Base-by-base conservation (phyloP, 1,284 basidiomycete genomes). In the Trichosporon ovoides region DNA sequence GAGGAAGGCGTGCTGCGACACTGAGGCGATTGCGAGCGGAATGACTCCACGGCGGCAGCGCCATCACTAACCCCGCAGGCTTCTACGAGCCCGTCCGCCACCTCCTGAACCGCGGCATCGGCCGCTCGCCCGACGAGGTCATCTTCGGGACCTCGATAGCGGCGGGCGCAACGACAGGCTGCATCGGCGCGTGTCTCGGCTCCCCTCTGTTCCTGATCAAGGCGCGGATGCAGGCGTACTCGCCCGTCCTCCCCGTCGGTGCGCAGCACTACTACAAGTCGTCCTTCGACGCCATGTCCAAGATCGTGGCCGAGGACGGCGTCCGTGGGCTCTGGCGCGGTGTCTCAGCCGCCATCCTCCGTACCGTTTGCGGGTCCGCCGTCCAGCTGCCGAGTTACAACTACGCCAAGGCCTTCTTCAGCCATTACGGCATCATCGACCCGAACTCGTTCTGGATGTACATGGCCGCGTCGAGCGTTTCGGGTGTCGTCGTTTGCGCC, bases 221-320 rank as follows among this genome's bases (percentile, higher is more conserved):
- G 80, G 95, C 95, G 7, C 85, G 95, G 49, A 95, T 98, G 86
- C 95, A 98, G 85, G 93, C 92, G 33, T 96, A 91, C 78, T 94
- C 92, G 1, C 91, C 93, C 18, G 84, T 86, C 34, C 81, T 96
- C n/a, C 94, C 95, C 14, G 91, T 97, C 59, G 94, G 93, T 56
- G 83, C 92, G 14, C 93, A 97, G 70, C 93, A 94, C 76, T 78
- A 91, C 70, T 98, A 98, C 80, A 89, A 86, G 67, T 87, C 79
- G 68, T 87, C 88, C 0, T 84, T 87, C 52, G 82, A 95, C 69
- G 95, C 93, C 0, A 77, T 98, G 12, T 73, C 80, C 0, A 89
- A 85, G 1, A 94, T 98, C 65, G 87, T 87, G 68, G 79, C 81
- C 55, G 82, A 84, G 3, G 94, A 98, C 72, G 84, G 89, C 33